phyloP scores from a whole-genome alignment of 495 filamentous ascomycete genomes.

The Chaetomium fimeti region DNA sequence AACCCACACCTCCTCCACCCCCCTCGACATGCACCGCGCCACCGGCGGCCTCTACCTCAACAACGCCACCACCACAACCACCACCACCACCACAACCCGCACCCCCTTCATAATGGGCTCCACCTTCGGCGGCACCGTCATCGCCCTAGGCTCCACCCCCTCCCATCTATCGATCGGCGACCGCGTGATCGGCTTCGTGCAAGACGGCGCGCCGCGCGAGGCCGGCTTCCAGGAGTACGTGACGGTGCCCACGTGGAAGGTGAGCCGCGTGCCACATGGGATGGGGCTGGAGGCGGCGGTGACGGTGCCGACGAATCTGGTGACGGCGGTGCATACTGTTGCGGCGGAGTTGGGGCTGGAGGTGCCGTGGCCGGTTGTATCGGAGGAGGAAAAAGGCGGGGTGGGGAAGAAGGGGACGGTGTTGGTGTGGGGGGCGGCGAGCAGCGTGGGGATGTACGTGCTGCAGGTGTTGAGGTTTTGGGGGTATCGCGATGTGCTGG shows the following conservation, averaged over 20 bases:
- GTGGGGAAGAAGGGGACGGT: constrained; percentile 35
- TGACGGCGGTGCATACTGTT: constrained; percentile 52
- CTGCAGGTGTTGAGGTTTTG: constrained; percentile 52
- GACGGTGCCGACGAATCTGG: constrained; percentile 51
- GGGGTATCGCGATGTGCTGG: constrained; percentile 49
- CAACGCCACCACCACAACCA: constrained; percentile 1
- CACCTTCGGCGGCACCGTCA: constrained; percentile 45
- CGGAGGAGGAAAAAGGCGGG: constrained; percentile 26
- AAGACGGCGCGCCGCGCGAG: constrained; percentile 34
- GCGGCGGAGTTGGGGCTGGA: constrained; percentile 45
- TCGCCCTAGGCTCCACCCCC: constrained; percentile 38
- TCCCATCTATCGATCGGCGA: constrained; percentile 40
- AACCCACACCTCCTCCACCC: constrained; percentile 53
- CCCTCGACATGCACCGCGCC: constrained; percentile 55
- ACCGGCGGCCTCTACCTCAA: constrained; percentile 50
- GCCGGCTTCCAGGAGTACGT: constrained; percentile 50
- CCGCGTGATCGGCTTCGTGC: constrained; percentile 52
- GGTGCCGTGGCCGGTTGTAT: constrained; percentile 47
- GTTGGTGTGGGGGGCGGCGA: constrained; percentile 56
- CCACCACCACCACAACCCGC: constrained; percentile 5
- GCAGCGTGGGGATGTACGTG: constrained; percentile 50
- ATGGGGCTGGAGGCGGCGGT: constrained; percentile 46
- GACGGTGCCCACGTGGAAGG: constrained; percentile 39
- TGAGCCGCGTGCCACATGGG: constrained; percentile 40
- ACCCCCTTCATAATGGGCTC: constrained; percentile 43